Evolutionary conservation across 2,329 filamentous ascomycete species (phyloP).

Genomic region (Stachybotrys chartarum): DNA sequence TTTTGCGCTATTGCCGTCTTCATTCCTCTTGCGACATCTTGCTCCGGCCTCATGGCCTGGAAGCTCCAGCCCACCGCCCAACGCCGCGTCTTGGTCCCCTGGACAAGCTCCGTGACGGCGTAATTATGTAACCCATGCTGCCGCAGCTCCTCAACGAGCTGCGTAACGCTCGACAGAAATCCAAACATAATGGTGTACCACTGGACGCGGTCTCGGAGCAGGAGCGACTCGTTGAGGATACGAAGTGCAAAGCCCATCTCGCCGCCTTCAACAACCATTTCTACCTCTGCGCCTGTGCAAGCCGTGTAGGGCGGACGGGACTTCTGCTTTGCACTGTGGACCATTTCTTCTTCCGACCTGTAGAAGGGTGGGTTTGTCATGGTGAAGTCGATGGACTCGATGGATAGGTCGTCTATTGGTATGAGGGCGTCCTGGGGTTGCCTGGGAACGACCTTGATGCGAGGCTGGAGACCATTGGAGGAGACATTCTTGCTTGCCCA

Average conservation of each 20-base stretch:
- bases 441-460: slow-evolving; percentile 58
- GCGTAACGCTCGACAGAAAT: slow-evolving; percentile 63
- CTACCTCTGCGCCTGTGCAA: slow-evolving; percentile 67
- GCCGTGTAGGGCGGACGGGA: slow-evolving; percentile 60
- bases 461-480: slow-evolving; percentile 54
- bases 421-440: slow-evolving; percentile 49
- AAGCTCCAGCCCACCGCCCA: slow-evolving; percentile 94
- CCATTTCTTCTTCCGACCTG: slow-evolving; percentile 61
- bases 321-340: slow-evolving; percentile 58
- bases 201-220: slow-evolving; percentile 51
- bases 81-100: slow-evolving; percentile 69
- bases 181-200: slow-evolving; percentile 95
- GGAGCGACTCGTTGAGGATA: slow-evolving; percentile 63
- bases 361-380: slow-evolving; percentile 98
- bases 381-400: slow-evolving; percentile 62
- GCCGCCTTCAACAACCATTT: slow-evolving; percentile 81
- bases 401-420: slow-evolving; percentile 47
- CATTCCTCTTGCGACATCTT: slow-evolving; percentile 36
- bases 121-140: slow-evolving; percentile 62
- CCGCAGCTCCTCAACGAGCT: slow-evolving; percentile 52
- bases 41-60: slow-evolving; percentile 53
- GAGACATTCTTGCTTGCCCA: slow-evolving; percentile 62
- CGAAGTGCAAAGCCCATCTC: slow-evolving; percentile 67
- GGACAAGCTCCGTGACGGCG: slow-evolving; percentile 72
- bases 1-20: slow-evolving; percentile 30